Evolutionary conservation across 23 red algal species (phyloP).

Genomic region (Pyropia haitanensis): DNA sequence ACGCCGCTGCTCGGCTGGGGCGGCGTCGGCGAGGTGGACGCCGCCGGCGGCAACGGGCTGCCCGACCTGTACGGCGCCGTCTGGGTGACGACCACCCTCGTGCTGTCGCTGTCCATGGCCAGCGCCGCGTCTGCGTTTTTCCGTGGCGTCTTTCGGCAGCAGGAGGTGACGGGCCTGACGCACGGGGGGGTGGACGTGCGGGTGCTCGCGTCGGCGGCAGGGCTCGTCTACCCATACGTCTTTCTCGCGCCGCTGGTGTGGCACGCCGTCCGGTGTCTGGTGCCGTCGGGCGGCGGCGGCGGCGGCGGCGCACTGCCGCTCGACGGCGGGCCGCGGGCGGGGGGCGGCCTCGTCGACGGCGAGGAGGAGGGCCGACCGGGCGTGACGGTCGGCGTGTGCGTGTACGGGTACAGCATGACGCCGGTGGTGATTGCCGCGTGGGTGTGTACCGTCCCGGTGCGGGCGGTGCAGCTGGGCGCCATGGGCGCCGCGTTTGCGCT

Average conservation of each 20-base stretch:
- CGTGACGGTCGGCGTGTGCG: constrained; percentile 26
- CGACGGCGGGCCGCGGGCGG: too few species aligned
- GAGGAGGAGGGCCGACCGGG: too few species aligned
- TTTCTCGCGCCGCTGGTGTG: constrained; percentile 62
- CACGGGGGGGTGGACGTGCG: constrained; percentile 4
- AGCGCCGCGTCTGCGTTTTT: constrained; percentile 37
- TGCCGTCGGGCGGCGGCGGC: constrained; percentile 14
- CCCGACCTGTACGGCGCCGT: constrained; percentile 74
- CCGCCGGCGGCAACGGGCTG: constrained; percentile 40
- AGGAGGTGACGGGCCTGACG: constrained; percentile 10
- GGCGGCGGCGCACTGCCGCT: not conserved
- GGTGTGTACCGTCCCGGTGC: constrained; percentile 47
- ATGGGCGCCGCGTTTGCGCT: constrained; percentile 51
- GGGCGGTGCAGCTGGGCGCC: constrained; percentile 42
- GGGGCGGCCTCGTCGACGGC: too few species aligned
- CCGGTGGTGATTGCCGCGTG: constrained; percentile 59
- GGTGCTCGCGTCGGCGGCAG: constrained; percentile 33
- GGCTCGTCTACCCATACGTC: constrained; percentile 55
- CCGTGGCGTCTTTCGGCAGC: constrained; percentile 36
- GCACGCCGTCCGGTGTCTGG: constrained; percentile 41
- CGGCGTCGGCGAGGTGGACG: constrained; percentile 35
- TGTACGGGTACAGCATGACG: constrained; percentile 74
- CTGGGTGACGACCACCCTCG: constrained; percentile 69
- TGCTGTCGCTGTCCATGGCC: constrained; percentile 62
- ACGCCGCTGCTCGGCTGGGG: constrained; percentile 64